These are phyloP conservation scores for Debaryomyces maramus DNA, from an alignment of 805 yeast genomes.

Conservation along the genomic window DNA sequence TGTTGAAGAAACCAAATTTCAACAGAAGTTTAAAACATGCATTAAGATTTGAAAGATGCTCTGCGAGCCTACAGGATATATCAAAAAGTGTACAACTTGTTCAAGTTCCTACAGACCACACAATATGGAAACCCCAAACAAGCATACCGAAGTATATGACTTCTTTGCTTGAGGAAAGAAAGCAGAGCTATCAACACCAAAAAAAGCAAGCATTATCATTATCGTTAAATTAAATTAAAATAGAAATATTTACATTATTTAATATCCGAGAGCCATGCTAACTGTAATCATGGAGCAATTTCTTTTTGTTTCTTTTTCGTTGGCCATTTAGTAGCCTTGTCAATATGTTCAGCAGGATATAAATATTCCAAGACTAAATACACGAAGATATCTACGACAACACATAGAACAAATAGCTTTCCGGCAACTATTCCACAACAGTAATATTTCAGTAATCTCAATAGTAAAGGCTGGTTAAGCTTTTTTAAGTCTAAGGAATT, in stretches of 20 bases:
- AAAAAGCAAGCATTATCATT: not conserved
- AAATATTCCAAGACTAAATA: conserved; percentile 63
- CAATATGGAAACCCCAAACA: conserved; percentile 15
- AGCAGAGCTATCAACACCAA: not conserved
- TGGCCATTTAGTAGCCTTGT: conserved; percentile 81
- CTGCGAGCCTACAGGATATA: conserved; percentile 10
- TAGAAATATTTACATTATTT: not conserved
- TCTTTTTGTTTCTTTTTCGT: conserved; percentile 12
- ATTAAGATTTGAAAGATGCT: not conserved
- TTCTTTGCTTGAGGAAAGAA: conserved; percentile 18
- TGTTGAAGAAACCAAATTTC: conserved; percentile 1
- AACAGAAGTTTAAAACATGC: conserved; percentile 1
- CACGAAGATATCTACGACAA: conserved; percentile 74
- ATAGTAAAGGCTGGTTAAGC: conserved; percentile 53
- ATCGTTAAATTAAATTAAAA: conserved; percentile 3
- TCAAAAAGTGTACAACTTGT: conserved; percentile 14
- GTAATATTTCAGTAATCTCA: conserved; percentile 63
- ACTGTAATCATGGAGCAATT: not conserved
- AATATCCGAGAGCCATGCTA: too few relatives aligned
- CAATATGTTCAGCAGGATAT: conserved; percentile 71
- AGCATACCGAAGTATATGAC: conserved; percentile 18
- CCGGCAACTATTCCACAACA: conserved; percentile 85
- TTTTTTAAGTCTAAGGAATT: conserved; percentile 43
- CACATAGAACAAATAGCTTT: conserved; percentile 73
- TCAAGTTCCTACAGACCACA: conserved; percentile 4